Evolutionary conservation across 768 basidiomycete genomes (phyloP).

Genomic region (Trametes villosa): DNA sequence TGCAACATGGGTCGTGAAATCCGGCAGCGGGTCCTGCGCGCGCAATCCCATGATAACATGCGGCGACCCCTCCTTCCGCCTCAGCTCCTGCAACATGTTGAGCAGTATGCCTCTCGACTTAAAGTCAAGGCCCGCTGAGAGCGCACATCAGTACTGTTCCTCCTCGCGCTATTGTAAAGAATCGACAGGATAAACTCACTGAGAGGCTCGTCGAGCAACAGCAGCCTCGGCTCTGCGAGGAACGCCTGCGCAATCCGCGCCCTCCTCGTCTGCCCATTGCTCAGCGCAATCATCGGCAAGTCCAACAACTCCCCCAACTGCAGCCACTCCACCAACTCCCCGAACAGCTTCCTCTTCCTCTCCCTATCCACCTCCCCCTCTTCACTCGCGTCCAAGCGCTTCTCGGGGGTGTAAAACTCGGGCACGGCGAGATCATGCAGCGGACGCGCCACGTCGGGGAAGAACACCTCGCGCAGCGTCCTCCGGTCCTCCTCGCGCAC

Average conservation of each 20-base stretch:
- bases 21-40: slow-evolving; percentile 71
- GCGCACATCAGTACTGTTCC: neutral
- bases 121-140: slow-evolving; percentile 78
- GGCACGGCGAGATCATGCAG: slow-evolving; percentile 32
- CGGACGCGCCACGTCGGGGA: slow-evolving; percentile 46
- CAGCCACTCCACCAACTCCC: slow-evolving; percentile 58
- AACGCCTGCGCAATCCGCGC: slow-evolving; percentile 84
- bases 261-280: slow-evolving; percentile 90
- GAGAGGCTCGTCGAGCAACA: slow-evolving; percentile 91
- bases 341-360: slow-evolving; percentile 45
- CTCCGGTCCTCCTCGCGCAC: slow-evolving; percentile 82
- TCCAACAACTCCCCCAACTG: slow-evolving; percentile 70
- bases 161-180: neutral
- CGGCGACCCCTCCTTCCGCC: slow-evolving; percentile 43
- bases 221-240: slow-evolving; percentile 66
- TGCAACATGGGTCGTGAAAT: slow-evolving; percentile 73
- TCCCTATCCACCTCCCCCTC: slow-evolving; percentile 28
- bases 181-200: slow-evolving; percentile 64
- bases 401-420: slow-evolving; percentile 28
- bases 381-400: slow-evolving; percentile 4
- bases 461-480: slow-evolving; percentile 75
- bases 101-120: slow-evolving; percentile 60
- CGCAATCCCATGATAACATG: slow-evolving; percentile 70
- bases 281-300: slow-evolving; percentile 81
- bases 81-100: slow-evolving; percentile 56